These are phyloP conservation scores for Delonix regia DNA, from an alignment of 306 rosid species.

Conservation along the genomic window DNA sequence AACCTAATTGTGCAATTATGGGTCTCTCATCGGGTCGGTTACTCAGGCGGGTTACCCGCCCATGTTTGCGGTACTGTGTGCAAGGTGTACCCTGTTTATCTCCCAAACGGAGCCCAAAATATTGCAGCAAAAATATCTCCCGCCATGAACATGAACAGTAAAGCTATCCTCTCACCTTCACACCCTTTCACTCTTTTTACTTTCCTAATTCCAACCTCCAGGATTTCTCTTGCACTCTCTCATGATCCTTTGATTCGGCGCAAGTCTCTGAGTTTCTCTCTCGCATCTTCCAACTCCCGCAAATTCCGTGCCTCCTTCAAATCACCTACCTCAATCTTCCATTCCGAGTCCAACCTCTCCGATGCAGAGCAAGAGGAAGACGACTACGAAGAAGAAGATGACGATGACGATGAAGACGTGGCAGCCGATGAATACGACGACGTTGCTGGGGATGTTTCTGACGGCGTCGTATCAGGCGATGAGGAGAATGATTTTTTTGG, in stretches of 20 bases:
- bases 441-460: constrained; percentile 50
- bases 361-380: constrained; percentile 56
- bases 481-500: constrained; percentile 47
- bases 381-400: constrained; percentile 48
- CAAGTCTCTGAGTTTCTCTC: constrained; percentile 40
- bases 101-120: constrained; percentile 9
- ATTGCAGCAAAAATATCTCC: constrained; percentile 51
- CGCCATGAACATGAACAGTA: constrained; percentile 83
- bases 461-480: constrained; percentile 54
- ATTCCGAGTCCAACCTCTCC: constrained; percentile 47
- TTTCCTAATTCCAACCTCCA: constrained; percentile 15
- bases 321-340: constrained; percentile 53
- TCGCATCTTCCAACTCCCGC: constrained; percentile 25
- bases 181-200: constrained; percentile 30
- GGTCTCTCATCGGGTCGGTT: not conserved
- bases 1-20: no score
- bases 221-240: constrained; percentile 8
- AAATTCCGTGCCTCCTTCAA: constrained; percentile 49
- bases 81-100: not conserved
- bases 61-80: no score
- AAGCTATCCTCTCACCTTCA: constrained; percentile 39
- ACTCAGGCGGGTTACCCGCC: not conserved
- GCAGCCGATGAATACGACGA: constrained; percentile 86
- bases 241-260: constrained; percentile 34
- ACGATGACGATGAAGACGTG: constrained; percentile 39